Conservation (phyloP, 495 filamentous ascomycete species). For the Xylaria palmicola region DNA sequence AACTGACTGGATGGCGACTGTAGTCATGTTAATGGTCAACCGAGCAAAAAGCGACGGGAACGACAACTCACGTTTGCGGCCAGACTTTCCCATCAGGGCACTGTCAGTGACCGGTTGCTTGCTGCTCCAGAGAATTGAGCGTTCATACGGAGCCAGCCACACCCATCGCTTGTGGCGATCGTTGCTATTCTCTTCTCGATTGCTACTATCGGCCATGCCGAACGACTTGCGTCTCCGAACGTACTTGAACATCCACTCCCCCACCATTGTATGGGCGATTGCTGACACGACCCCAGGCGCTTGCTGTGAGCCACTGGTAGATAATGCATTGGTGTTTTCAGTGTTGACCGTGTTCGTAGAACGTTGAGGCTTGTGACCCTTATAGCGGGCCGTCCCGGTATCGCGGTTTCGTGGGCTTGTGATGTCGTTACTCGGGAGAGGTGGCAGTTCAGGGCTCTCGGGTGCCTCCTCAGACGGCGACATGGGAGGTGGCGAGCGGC, state of each 20-base stretch:
- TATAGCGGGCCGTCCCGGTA: constrained; percentile 34
- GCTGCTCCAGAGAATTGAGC: constrained; percentile 96
- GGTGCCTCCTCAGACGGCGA: constrained; percentile 62
- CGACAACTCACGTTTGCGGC: constrained; percentile 83
- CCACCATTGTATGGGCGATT: constrained; percentile 97
- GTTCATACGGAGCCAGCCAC: constrained; percentile 95
- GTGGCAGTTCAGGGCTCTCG: constrained; percentile 71
- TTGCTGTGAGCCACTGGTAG: constrained; percentile 61
- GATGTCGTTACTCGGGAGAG: constrained; percentile 71
- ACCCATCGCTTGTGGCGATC: constrained; percentile 95
- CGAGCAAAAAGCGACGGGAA: background rate
- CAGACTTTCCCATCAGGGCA: constrained; percentile 90
- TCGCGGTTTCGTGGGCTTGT: constrained; percentile 55
- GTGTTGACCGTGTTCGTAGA: constrained; percentile 58
- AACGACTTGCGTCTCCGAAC: constrained; percentile 91
- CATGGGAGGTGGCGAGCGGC: constrained; percentile 64
- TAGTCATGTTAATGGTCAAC: constrained; percentile 12
- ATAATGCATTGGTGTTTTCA: constrained; percentile 47
- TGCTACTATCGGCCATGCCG: constrained; percentile 67
- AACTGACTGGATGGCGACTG: constrained; percentile 94
- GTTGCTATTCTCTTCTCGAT: constrained; percentile 57
- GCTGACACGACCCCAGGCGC: constrained; percentile 90
- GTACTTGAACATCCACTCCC: constrained; percentile 99
- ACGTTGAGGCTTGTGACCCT: constrained; percentile 48
- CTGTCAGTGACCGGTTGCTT: constrained; percentile 89